phyloP scores from a whole-genome alignment of 768 basidiomycete genomes.

The Trametes meyenii region DNA sequence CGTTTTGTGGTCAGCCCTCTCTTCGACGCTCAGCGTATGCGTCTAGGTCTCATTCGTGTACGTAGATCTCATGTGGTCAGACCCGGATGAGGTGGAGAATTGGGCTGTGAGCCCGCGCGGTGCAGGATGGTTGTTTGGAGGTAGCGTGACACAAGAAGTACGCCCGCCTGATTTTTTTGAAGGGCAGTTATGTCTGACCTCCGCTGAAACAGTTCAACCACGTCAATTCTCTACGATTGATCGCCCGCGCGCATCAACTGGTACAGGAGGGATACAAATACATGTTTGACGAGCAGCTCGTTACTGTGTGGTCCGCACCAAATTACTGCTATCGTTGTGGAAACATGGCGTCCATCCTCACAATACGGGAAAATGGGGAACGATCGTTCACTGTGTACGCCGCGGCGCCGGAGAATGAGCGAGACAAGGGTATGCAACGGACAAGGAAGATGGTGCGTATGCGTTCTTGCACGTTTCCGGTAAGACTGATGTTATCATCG shows the following conservation, averaged over 20 bases:
- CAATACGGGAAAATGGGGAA: slow-evolving; percentile 67
- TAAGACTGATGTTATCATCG: neutral
- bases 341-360: slow-evolving; percentile 91
- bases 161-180: slow-evolving; percentile 8
- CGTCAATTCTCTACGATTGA: slow-evolving; percentile 82
- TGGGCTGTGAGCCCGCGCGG: slow-evolving; percentile 98
- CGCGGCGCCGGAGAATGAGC: slow-evolving; percentile 87
- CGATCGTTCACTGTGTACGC: slow-evolving; percentile 81
- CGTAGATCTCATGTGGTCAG: slow-evolving; percentile 96
- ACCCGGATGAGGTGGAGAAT: slow-evolving; percentile 91
- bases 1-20: slow-evolving; percentile 78
- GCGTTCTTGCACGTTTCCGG: slow-evolving; percentile 1
- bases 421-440: slow-evolving; percentile 75
- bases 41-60: no score
- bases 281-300: slow-evolving; percentile 93
- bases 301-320: slow-evolving; percentile 92
- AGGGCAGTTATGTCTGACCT: neutral
- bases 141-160: slow-evolving; percentile 82
- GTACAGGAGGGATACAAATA: slow-evolving; percentile 96
- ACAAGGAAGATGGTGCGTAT: slow-evolving; percentile 69
- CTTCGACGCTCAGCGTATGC: neutral
- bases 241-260: slow-evolving; percentile 95
- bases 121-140: slow-evolving; percentile 95
- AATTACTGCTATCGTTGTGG: slow-evolving; percentile 89
- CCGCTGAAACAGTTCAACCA: slow-evolving; percentile 74